Evolutionary conservation across 2,329 filamentous ascomycete species (phyloP), one percentile per base, ranked within the genome.

Genomic region (Botrytis medusae): DNA sequence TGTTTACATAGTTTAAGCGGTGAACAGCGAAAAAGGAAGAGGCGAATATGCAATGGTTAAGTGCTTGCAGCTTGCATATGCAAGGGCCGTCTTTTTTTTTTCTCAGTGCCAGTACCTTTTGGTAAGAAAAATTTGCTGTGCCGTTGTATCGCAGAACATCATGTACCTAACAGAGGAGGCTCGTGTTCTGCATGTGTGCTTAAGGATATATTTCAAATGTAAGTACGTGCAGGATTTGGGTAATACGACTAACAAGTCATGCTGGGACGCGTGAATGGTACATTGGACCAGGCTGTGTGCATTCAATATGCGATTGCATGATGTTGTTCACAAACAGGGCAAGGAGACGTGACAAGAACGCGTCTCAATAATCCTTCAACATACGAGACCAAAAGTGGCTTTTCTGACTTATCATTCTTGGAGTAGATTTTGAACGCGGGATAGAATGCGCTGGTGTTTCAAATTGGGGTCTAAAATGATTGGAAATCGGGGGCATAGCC

Each of bases 11-110:
- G 25, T 8, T 29, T 48, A 69, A 72, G 71, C 71, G 63, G 71
- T 69, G 63, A 69, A 60, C 42, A 51, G 37, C 20, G 34, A 25
- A 40, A 64, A 44, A 68, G 61, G 61, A 72, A 48, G 62, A 72
- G 70, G 70, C 61, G 61, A 68, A 72, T 60, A 72, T 72, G 63
- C 71, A 72, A 51, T 72, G 71, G 63, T 51, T 51, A 69, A 69
- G 71, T 72, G 51, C 63, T 42, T 72, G 71, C 71, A 72, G 51
- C n/a, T 69, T 42, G 60, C 57, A 60, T 48, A 72, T 72, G 71
- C 71, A 72, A 72, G 63, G 71, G 60, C 48, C n/a, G 25, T 48
- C 42, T 37, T 63, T 48, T 44, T 44, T 14, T 18, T 37, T 8
- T 18, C 25, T 61, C n/a, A 57, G 4, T 48, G 57, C 51, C 37